phyloP scores from a whole-genome alignment of 768 basidiomycete genomes.

The Tulasnella sp. region DNA sequence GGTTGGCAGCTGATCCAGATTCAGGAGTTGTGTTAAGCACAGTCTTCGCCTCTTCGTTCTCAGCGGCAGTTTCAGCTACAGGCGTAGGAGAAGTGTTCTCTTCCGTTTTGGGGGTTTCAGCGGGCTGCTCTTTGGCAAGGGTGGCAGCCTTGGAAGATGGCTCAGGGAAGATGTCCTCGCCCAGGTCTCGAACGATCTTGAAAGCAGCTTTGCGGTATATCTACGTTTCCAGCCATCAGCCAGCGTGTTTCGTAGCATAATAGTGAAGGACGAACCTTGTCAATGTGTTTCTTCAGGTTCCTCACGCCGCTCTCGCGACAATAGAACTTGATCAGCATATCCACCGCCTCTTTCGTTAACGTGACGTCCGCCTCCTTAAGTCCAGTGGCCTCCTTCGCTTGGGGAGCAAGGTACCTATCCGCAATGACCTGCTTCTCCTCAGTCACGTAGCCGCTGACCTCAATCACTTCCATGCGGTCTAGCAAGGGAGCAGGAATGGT shows the following conservation, averaged over 20 bases:
- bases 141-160: slow-evolving; percentile 29
- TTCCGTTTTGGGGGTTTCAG: slow-evolving; percentile 15
- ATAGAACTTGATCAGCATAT: slow-evolving; percentile 90
- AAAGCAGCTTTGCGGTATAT: slow-evolving; percentile 95
- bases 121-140: slow-evolving; percentile 2
- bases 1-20: slow-evolving; percentile 31
- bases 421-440: slow-evolving; percentile 90
- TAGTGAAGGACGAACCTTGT: slow-evolving; percentile 53
- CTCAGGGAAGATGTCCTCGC: slow-evolving; percentile 77
- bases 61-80: not conserved
- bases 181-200: slow-evolving; percentile 81
- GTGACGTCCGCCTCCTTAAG: slow-evolving; percentile 74
- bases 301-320: slow-evolving; percentile 95
- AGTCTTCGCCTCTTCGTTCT: slow-evolving; percentile 26
- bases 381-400: slow-evolving; percentile 85
- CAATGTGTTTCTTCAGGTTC: slow-evolving; percentile 96
- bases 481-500: slow-evolving; percentile 90
- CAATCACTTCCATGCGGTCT: slow-evolving; percentile 93
- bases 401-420: slow-evolving; percentile 77
- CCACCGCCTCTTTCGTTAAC: slow-evolving; percentile 66
- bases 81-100: not conserved
- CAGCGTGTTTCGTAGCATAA: not conserved
- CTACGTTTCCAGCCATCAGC: slow-evolving; percentile 32
- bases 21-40: slow-evolving; percentile 37
- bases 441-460: slow-evolving; percentile 88